These are phyloP conservation scores for Kuraishia molischiana DNA, from an alignment of 805 yeast species.

Conservation along the genomic window DNA sequence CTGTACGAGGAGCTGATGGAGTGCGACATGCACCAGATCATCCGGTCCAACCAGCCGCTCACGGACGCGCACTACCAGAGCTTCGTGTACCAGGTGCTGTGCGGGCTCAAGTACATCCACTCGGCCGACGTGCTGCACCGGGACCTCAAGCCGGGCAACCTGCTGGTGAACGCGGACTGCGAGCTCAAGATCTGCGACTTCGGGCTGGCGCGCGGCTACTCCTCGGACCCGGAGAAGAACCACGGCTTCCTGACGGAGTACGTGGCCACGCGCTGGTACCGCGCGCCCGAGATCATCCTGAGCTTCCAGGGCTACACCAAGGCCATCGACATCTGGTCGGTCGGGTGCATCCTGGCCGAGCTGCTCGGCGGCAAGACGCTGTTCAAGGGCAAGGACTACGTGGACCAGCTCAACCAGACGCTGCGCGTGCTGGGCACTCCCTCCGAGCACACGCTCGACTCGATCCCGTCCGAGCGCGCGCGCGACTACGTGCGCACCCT, in stretches of 20 bases:
- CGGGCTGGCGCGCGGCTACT: constrained; percentile 89
- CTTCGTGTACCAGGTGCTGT: constrained; percentile 82
- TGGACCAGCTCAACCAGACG: constrained; percentile 87
- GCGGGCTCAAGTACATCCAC: constrained; percentile 91
- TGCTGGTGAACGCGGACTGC: constrained; percentile 91
- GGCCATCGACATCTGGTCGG: constrained; percentile 97
- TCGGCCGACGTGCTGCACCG: constrained; percentile 94
- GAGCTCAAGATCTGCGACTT: constrained; percentile 95
- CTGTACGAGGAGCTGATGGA: constrained; percentile 96
- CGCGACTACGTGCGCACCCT: constrained; percentile 84
- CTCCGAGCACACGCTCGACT: constrained; percentile 51
- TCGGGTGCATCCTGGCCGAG: constrained; percentile 95
- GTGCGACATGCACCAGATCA: constrained; percentile 97
- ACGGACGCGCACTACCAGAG: constrained; percentile 94
- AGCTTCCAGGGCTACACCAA: constrained; percentile 91
- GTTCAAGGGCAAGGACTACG: constrained; percentile 93
- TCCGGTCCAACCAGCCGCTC: constrained; percentile 84
- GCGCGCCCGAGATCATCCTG: constrained; percentile 97
- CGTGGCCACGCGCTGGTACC: constrained; percentile 97
- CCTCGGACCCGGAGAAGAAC: constrained; percentile 72
- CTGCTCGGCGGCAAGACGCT: constrained; percentile 84
- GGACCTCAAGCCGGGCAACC: constrained; percentile 89
- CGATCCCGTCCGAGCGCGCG: constrained; percentile 81
- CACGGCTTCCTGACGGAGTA: constrained; percentile 95
- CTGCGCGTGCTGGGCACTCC: constrained; percentile 90